Conservation (phyloP, 1,284 basidiomycete species). For the Macrocystidia cucumis region DNA sequence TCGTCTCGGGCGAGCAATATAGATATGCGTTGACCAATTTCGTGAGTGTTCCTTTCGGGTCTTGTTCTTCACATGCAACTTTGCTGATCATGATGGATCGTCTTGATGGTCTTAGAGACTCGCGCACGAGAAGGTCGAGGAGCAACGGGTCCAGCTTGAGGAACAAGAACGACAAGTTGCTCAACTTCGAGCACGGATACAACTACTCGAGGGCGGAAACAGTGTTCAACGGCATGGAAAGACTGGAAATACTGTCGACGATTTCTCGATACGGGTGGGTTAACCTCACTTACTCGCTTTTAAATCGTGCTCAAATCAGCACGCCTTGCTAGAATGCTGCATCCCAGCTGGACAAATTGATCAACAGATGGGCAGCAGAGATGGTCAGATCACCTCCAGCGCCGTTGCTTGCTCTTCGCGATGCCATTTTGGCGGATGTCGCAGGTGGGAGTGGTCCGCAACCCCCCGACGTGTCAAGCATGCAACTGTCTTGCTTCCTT, state of each 20-base stretch:
- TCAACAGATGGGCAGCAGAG: slow-evolving; percentile 80
- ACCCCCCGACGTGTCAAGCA: slow-evolving; percentile 38
- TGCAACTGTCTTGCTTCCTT: slow-evolving; percentile 69
- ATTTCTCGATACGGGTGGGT: slow-evolving; percentile 75
- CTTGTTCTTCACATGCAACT: not conserved
- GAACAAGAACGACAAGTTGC: slow-evolving; percentile 79
- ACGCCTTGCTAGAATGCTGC: slow-evolving; percentile 50
- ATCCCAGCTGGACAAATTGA: slow-evolving; percentile 66
- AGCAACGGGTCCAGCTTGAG: slow-evolving; percentile 68
- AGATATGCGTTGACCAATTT: slow-evolving; percentile 76
- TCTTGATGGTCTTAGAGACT: slow-evolving; percentile 46
- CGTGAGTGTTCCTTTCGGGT: slow-evolving; percentile 40
- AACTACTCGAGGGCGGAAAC: slow-evolving; percentile 59
- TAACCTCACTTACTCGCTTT: not conserved
- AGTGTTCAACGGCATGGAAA: slow-evolving; percentile 29
- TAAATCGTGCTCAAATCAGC: slow-evolving; percentile 1
- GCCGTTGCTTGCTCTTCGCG: slow-evolving; percentile 43
- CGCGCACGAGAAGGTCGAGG: slow-evolving; percentile 80
- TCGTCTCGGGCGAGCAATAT: slow-evolving; percentile 67
- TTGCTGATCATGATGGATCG: not conserved
- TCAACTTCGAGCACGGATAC: slow-evolving; percentile 58
- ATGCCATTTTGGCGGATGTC: slow-evolving; percentile 56
- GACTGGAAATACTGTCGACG: slow-evolving; percentile 62
- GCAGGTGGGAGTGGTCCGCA: slow-evolving; percentile 34
- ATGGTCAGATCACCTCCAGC: slow-evolving; percentile 51